These are phyloP conservation scores for Vaccinium myrtillus DNA, from an alignment of 148 eudicot genomes.

Conservation along the genomic window DNA sequence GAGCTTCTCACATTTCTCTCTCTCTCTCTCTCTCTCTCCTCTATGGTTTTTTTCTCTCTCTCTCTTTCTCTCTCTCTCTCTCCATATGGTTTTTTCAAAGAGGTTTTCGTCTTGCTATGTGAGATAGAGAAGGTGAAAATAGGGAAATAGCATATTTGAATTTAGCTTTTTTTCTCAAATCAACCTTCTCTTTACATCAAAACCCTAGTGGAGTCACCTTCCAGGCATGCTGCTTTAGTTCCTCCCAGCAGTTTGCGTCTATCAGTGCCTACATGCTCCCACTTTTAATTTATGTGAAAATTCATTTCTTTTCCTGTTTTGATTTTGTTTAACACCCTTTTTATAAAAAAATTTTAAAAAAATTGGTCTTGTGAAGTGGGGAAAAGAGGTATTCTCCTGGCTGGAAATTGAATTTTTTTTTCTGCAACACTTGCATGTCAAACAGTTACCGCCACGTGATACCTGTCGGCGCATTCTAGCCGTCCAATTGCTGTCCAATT, in stretches of 20 bases:
- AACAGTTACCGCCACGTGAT: no score
- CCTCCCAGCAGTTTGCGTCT: conserved; percentile 17
- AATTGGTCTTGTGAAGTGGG: no score
- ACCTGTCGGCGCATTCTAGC: no score
- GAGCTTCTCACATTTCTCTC: conserved; percentile 24
- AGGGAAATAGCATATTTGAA: conserved; percentile 1
- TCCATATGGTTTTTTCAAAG: neutral
- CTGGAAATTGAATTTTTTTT: no score
- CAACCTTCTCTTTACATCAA: conserved; percentile 14
- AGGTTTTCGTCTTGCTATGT: no score
- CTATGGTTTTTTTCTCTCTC: neutral
- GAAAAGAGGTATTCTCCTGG: no score
- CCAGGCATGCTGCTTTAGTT: conserved; percentile 17
- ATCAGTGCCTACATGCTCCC: conserved; percentile 8
- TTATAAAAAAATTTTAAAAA: no score
- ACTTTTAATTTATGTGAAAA: no score
- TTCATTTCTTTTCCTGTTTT: neutral
- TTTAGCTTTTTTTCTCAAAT: conserved; percentile 10
- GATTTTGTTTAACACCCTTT: neutral
- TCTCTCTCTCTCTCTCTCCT: neutral
- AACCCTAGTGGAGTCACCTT: conserved; percentile 7
- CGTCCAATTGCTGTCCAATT: no score
- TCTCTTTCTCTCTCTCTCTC: neutral
- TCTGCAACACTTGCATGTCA: no score
- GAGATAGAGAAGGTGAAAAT: conserved; percentile 17